These are phyloP conservation scores for California macrophylla DNA, from an alignment of 441 rosid species.

Conservation along the genomic window DNA sequence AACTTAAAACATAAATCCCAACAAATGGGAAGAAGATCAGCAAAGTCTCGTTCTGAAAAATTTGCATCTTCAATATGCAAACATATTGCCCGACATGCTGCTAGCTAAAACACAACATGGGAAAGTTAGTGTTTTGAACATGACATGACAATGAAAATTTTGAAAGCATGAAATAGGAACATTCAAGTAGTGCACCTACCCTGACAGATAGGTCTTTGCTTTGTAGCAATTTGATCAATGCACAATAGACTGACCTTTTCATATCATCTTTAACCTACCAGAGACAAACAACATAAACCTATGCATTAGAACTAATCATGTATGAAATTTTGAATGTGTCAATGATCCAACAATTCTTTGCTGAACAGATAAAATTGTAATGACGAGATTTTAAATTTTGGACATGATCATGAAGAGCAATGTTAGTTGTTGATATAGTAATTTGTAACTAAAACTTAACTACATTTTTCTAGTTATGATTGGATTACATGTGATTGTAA, in stretches of 20 bases:
- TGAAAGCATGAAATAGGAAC: not conserved
- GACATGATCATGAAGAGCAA: not conserved
- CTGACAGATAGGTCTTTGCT: constrained; percentile 76
- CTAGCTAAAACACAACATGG: constrained; percentile 51
- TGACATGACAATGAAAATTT: constrained; percentile 6
- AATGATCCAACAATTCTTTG: not conserved
- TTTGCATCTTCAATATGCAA: constrained; percentile 92
- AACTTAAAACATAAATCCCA: constrained; percentile 85
- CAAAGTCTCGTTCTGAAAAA: constrained; percentile 61
- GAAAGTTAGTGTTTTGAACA: constrained; percentile 24
- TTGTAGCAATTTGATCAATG: constrained; percentile 74
- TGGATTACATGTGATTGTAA: not conserved
- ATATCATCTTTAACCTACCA: constrained; percentile 83
- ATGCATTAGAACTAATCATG: constrained; percentile 4
- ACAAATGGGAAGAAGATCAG: constrained; percentile 83
- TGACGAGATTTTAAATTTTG: not conserved
- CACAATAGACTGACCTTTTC: constrained; percentile 78
- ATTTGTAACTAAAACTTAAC: not conserved
- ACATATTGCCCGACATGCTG: constrained; percentile 93
- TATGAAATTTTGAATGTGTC: not conserved
- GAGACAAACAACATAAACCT: constrained; percentile 22
- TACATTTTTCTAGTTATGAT: not conserved
- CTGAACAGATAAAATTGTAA: not conserved
- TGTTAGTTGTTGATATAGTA: not conserved
- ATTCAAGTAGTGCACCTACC: constrained; percentile 40